Base-by-base conservation (phyloP, 1,284 basidiomycete genomes). In the Ustilago vetiveriae region DNA sequence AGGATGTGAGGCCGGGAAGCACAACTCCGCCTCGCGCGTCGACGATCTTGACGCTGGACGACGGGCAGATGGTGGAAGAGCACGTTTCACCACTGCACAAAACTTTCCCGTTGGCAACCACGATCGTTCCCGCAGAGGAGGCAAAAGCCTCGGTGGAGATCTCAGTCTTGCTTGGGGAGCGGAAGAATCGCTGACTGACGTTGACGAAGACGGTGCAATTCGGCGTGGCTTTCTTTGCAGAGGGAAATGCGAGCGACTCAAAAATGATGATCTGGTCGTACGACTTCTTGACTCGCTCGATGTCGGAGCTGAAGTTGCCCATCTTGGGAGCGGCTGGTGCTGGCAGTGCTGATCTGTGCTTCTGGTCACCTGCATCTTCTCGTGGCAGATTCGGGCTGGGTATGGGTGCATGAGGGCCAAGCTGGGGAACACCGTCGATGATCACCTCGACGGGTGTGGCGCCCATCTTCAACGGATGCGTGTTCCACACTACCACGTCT, bases 401-500 rank as follows among this genome's bases (percentile, higher is more conserved):
- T 16, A 57, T 46, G 37, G 48, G 44, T 6, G 67, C 67, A 39
- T 50, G 36, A 9, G 21, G 27, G 3, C 60, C 60, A 16, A 83
- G 55, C 68, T 87, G 85, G 0, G 83, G 68, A 33, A 85, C 84
- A 21, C 86, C 86, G 83, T 87, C 75, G 87, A 92, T 74, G 86
- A 90, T 74, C 84, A 85, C 85, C 63, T 86, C 84, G 23, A 83
- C 81, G 1, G 86, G 86, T 1, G 85, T 86, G 0, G 86, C 85
- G n/a, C 85, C 85, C 11, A 82, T 63, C 10, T 55, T 87, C 24
- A 94, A 85, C 0, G 92, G 92, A 82, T 92, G 92, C 21, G 88
- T 89, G 72, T 94, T 91, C 92, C 92, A 94, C 4, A 94, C 85
- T 16, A 93, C 91, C n/a, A 94, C 72, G 81, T 94, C 90, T 32